Conservation (phyloP, 2,329 filamentous ascomycete species). For the Xylaria multiplex region DNA sequence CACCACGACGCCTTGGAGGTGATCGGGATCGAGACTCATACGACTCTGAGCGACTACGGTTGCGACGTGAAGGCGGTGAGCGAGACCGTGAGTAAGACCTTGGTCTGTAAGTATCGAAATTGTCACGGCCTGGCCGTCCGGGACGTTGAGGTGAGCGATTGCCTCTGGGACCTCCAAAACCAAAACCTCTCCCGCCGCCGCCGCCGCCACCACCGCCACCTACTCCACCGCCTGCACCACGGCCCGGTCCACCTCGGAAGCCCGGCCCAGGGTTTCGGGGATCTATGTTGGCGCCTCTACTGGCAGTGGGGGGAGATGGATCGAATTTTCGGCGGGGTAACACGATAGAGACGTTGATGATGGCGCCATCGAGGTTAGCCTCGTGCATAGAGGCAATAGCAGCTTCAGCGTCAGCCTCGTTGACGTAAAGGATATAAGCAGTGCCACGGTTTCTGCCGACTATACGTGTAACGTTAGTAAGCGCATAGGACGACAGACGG, state of each 20-base stretch:
- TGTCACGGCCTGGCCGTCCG: conserved; percentile 51
- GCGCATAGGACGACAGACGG: neutral
- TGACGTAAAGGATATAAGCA: conserved; percentile 87
- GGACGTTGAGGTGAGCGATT: conserved; percentile 43
- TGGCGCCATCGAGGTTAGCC: conserved; percentile 86
- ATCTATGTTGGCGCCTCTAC: conserved; percentile 69
- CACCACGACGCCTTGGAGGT: conserved; percentile 48
- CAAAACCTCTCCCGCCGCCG: conserved; percentile 47
- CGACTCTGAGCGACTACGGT: conserved; percentile 47
- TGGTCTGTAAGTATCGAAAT: conserved; percentile 69
- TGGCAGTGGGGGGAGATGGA: conserved; percentile 77
- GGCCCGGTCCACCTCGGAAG: conserved; percentile 46
- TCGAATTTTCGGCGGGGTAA: conserved; percentile 85
- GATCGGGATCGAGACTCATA: conserved; percentile 51
- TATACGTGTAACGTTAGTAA: conserved; percentile 50
- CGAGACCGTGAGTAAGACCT: conserved; percentile 62
- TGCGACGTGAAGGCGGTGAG: conserved; percentile 48
- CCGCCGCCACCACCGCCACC: conserved; percentile 52
- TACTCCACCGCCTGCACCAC: conserved; percentile 44
- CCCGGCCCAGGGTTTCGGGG: conserved; percentile 59
- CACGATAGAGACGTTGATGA: conserved; percentile 88
- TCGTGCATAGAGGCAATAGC: conserved; percentile 98
- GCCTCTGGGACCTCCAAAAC: conserved; percentile 47
- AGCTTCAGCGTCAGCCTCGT: conserved; percentile 81
- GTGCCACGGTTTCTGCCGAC: conserved; percentile 91